Evolutionary conservation across 176 grass and related monocot genomes (phyloP), one percentile per base, ranked within the genome.

Genomic region (Juncus inflexus): DNA sequence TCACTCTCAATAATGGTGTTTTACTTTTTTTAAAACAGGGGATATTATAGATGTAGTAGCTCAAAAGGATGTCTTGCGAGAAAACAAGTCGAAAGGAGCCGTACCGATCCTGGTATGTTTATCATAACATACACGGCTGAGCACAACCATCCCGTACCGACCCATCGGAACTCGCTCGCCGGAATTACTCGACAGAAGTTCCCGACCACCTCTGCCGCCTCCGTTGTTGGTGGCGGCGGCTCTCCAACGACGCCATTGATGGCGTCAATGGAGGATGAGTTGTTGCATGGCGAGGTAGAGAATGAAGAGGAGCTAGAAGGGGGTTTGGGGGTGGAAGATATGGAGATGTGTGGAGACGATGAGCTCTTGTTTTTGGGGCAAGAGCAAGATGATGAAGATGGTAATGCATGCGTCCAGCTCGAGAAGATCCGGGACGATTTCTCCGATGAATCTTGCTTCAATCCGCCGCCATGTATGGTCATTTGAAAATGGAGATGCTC

Each of bases 51-150:
- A 43, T 95, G 90, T 79, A 87, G 80, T 76, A 87, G 72, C 66
- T 69, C 82, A 38, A 87, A 84, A 69, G 81, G 70, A 3, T 95
- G 90, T 65, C 53, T 42, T 43, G 86, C 90, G 12, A 67, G 90
- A 38, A 95, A 95, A 75, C 78, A 84, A 72, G 86, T 95, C 37
- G 90, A 95, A 77, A 74, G 90, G 39, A 90, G 90, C 83, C 75
- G 67, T 37, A 12, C 61, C 12, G 83, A 95, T 40, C 77, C 86
- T 6, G 50, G 37, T 43, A 61, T 61, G 59, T 42, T 95, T 13
- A 40, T 95, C 58, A 52, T 86, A 83, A 90, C 80, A 69, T 95
- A 90, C 83, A 90, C 86, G n/a, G 90, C 83, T 43, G 83, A 90
- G 11, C 75, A 86, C 86, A 81, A 72, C 77, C 90, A 95, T 73